These are phyloP conservation scores for Sporodiniella umbellata DNA, from an alignment of 371 early-diverging fungal genomes.

Conservation along the genomic window DNA sequence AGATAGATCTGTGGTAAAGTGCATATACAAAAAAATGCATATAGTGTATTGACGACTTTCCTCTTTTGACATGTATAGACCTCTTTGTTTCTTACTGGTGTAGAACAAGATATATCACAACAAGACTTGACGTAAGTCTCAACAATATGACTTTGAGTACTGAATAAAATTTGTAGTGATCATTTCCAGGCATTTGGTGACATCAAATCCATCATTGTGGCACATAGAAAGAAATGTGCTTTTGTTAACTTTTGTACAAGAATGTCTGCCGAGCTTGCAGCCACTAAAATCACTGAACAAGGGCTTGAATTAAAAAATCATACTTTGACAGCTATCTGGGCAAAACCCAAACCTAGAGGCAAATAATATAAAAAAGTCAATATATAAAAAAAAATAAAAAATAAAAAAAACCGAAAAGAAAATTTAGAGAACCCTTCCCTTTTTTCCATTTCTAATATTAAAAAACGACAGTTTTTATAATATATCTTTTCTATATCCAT, in stretches of 20 bases:
- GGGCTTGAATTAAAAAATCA: conserved; percentile 51
- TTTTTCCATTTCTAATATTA: conserved; percentile 2
- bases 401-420: not conserved
- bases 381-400: not conserved
- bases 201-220: conserved; percentile 83
- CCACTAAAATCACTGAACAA: conserved; percentile 50
- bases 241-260: conserved; percentile 86
- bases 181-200: conserved; percentile 84
- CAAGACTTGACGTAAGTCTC: conserved; percentile 57
- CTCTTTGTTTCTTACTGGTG: conserved; percentile 76
- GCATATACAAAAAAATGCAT: no score
- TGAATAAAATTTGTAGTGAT: conserved; percentile 39
- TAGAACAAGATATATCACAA: conserved; percentile 66
- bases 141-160: no score
- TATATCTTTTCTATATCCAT: not conserved
- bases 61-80: no score
- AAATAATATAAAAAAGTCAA: not conserved
- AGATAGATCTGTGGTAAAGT: conserved; percentile 63
- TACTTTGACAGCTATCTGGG: conserved; percentile 60
- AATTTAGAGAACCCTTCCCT: no score
- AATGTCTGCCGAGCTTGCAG: conserved; percentile 75
- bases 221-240: conserved; percentile 77
- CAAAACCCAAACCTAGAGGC: conserved; percentile 53
- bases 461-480: no score
- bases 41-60: no score